phyloP scores from a whole-genome alignment of 768 basidiomycete genomes.

The Tylopilus sp. region DNA sequence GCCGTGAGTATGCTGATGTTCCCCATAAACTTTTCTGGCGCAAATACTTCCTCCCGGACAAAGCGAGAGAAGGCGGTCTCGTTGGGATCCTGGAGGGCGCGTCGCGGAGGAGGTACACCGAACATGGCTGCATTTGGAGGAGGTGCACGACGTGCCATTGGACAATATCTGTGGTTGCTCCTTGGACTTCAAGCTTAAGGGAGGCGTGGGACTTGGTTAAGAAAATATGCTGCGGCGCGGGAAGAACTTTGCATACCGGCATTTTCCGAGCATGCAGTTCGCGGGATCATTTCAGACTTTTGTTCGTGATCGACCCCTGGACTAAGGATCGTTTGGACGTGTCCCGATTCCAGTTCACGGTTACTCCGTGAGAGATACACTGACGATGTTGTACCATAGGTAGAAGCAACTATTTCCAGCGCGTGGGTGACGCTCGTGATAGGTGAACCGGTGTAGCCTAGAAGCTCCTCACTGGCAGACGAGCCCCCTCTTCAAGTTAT shows the following conservation, averaged over 20 bases:
- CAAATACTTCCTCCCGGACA: conserved; percentile 59
- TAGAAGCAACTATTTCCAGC: not conserved
- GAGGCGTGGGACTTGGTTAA: not conserved
- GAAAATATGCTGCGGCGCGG: not conserved
- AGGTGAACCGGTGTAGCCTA: no score
- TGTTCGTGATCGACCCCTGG: not conserved
- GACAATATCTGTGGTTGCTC: conserved; percentile 1
- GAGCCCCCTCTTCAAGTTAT: no score
- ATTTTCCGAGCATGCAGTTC: conserved; percentile 14
- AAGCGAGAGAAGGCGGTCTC: conserved; percentile 58
- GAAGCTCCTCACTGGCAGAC: no score
- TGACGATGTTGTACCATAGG: not conserved
- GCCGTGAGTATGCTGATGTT: conserved; percentile 71
- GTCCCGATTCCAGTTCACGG: no score
- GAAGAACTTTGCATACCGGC: not conserved
- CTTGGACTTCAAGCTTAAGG: not conserved
- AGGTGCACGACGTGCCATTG: conserved; percentile 69
- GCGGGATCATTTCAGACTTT: not conserved
- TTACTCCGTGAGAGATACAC: no score
- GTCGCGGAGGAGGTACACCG: conserved; percentile 39
- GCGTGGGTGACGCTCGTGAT: not conserved
- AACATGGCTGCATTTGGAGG: conserved; percentile 56
- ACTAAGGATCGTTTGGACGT: no score
- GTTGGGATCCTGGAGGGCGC: conserved; percentile 50
- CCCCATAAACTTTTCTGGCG: conserved; percentile 71